phyloP scores from a whole-genome alignment of 345 rosid species.

The Rhodomyrtus tomentosa region DNA sequence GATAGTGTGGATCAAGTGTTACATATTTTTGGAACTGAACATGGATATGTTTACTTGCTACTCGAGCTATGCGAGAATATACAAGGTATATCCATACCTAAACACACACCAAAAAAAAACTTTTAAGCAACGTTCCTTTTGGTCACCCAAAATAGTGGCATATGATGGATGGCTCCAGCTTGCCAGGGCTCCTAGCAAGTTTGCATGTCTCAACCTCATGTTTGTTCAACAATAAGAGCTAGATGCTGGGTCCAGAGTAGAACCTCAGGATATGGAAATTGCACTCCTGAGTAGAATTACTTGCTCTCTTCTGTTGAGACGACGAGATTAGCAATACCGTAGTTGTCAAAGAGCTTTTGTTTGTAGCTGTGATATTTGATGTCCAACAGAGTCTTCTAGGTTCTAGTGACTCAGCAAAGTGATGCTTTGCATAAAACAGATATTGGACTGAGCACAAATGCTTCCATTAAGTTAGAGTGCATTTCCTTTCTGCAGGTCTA shows the following conservation, averaged over 20 bases:
- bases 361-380: background rate
- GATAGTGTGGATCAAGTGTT: background rate
- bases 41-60: background rate
- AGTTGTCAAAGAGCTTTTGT: background rate
- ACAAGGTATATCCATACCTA: background rate
- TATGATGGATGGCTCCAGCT: background rate
- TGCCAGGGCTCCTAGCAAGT: background rate
- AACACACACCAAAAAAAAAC: background rate
- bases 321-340: background rate
- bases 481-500: conserved; percentile 43
- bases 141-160: background rate
- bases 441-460: background rate
- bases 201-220: background rate
- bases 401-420: background rate
- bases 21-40: background rate
- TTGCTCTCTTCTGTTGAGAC: background rate
- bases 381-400: background rate
- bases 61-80: background rate
- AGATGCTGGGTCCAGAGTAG: background rate
- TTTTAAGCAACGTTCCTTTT: background rate
- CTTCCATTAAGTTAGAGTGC: background rate
- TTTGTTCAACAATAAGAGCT: background rate
- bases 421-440: background rate
- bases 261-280: background rate
- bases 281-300: background rate